Conservation (phyloP, 495 filamentous ascomycete species). For the Penicillium flavigenum region DNA sequence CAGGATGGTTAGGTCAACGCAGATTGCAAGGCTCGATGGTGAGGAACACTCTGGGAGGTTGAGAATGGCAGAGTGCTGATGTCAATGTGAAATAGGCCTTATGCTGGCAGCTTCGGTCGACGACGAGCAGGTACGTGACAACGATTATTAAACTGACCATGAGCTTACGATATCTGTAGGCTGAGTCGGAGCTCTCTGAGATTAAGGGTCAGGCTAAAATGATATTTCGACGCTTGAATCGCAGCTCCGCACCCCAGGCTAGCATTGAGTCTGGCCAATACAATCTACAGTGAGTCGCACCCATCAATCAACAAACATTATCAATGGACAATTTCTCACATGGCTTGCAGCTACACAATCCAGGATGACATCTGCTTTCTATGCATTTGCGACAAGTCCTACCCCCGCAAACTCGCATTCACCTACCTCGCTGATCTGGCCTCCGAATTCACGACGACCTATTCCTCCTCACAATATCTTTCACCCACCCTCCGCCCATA, state of each 20-base stretch:
- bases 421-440: slow-evolving; percentile 94
- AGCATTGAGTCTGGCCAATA: slow-evolving; percentile 85
- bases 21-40: slow-evolving; percentile 94
- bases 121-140: slow-evolving; percentile 66
- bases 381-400: slow-evolving; percentile 87
- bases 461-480: slow-evolving; percentile 69
- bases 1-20: slow-evolving; percentile 91
- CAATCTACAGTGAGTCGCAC: slow-evolving; percentile 72
- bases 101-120: slow-evolving; percentile 95
- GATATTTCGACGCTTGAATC: slow-evolving; percentile 80
- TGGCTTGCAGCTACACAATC: slow-evolving; percentile 72
- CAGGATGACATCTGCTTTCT: slow-evolving; percentile 80
- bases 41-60: slow-evolving; percentile 23
- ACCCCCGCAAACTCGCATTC: slow-evolving; percentile 97
- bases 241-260: slow-evolving; percentile 85
- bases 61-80: slow-evolving; percentile 26
- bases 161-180: slow-evolving; percentile 35
- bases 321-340: slow-evolving; percentile 10
- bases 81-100: slow-evolving; percentile 59
- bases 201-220: slow-evolving; percentile 90
- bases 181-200: slow-evolving; percentile 75
- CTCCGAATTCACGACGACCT: slow-evolving; percentile 86
- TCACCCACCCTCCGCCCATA: slow-evolving; percentile 79
- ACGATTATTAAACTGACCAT: not conserved
- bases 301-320: not conserved